phyloP scores from a whole-genome alignment of 2,329 filamentous ascomycete genomes.

The Alternaria hordeiaustralica region DNA sequence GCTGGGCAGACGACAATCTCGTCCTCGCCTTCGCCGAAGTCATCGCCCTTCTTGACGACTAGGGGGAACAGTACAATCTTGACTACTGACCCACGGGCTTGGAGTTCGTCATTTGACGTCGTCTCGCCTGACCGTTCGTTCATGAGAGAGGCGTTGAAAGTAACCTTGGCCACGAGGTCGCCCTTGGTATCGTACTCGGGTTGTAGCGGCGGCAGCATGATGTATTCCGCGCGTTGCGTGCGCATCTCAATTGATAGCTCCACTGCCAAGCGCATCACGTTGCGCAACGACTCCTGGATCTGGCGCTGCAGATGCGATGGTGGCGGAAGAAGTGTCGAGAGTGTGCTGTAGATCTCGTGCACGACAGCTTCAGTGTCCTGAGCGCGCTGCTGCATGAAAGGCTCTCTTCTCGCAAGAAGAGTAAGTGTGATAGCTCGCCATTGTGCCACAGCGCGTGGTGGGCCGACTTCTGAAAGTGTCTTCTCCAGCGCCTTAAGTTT shows the following conservation, averaged over 20 bases:
- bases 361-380: slow-evolving; percentile 96
- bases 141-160: slow-evolving; percentile 94
- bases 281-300: slow-evolving; percentile 82
- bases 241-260: slow-evolving; percentile 96
- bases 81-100: slow-evolving; percentile 77
- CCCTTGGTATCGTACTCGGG: slow-evolving; percentile 95
- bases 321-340: slow-evolving; percentile 85
- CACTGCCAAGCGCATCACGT: slow-evolving; percentile 87
- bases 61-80: slow-evolving; percentile 94
- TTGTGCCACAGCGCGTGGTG: slow-evolving; percentile 86
- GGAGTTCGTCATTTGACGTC: slow-evolving; percentile 78
- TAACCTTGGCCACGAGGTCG: slow-evolving; percentile 83
- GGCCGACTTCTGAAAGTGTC: slow-evolving; percentile 82
- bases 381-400: slow-evolving; percentile 82
- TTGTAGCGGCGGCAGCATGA: slow-evolving; percentile 94
- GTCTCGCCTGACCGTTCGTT: slow-evolving; percentile 82
- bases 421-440: slow-evolving; percentile 97
- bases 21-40: slow-evolving; percentile 84
- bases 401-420: slow-evolving; percentile 77
- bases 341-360: slow-evolving; percentile 83
- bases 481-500: slow-evolving; percentile 97
- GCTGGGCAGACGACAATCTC: slow-evolving; percentile 96
- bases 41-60: slow-evolving; percentile 94
- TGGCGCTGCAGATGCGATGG: slow-evolving; percentile 80
- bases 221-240: slow-evolving; percentile 93